Percentiles rank a stretch among this genome's conserved stretches.
Conservation (phyloP, 805 yeast species). For the Candida dajiaensis region DNA sequence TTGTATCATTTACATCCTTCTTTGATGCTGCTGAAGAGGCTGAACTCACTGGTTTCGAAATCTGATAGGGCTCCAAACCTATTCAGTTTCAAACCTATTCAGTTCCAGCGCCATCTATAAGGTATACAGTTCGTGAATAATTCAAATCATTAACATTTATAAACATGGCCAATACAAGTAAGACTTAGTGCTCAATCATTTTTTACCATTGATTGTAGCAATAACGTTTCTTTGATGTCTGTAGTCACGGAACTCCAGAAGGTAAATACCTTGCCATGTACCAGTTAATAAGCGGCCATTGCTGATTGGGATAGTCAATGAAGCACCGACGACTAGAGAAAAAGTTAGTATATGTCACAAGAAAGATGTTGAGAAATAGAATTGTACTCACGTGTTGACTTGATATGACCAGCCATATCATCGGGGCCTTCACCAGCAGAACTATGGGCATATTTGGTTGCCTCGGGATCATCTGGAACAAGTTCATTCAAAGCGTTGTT, state of each 20-base stretch:
- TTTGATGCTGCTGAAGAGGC: slow-evolving; percentile 46
- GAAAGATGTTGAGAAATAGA: background rate
- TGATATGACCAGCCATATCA: slow-evolving; percentile 81
- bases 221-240: slow-evolving; percentile 60
- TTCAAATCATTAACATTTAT: background rate
- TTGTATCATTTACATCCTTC: slow-evolving; percentile 61
- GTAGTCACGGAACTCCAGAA: slow-evolving; percentile 65
- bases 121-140: background rate
- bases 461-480: slow-evolving; percentile 53
- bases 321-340: slow-evolving; percentile 47
- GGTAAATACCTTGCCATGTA: slow-evolving; percentile 83
- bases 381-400: slow-evolving; percentile 35
- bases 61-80: background rate
- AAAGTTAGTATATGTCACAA: background rate
- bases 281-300: slow-evolving; percentile 67
- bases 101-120: no score
- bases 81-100: no score
- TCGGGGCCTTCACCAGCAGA: slow-evolving; percentile 70
- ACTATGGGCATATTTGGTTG: slow-evolving; percentile 20
- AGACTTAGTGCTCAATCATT: background rate
- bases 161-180: background rate
- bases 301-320: slow-evolving; percentile 59
- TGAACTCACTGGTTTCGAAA: slow-evolving; percentile 23
- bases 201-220: slow-evolving; percentile 67
- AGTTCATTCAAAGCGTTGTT: slow-evolving; percentile 53